Conservation (phyloP, 2,329 filamentous ascomycete species). For the Teratosphaeria viscida region DNA sequence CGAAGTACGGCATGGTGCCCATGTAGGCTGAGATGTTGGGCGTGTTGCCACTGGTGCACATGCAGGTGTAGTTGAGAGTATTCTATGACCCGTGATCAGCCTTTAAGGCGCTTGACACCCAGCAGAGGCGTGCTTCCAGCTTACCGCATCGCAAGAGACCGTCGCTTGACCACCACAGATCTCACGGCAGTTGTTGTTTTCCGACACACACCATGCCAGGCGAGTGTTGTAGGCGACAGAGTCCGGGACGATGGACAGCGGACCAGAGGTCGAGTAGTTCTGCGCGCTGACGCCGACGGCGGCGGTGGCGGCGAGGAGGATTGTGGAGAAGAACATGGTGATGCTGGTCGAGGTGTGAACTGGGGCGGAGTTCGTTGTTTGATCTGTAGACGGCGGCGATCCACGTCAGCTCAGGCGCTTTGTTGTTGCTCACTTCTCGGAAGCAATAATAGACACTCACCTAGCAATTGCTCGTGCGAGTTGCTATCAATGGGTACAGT, state of each 20-base stretch:
- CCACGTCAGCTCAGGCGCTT: neutral
- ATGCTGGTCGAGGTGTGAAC: constrained; percentile 13
- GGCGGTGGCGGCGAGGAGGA: constrained; percentile 37
- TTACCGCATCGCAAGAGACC: constrained; percentile 50
- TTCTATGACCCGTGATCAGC: constrained; percentile 4
- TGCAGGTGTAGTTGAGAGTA: constrained; percentile 47
- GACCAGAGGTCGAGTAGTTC: constrained; percentile 29
- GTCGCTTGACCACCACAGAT: constrained; percentile 44
- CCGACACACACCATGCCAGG: constrained; percentile 46
- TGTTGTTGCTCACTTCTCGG: neutral
- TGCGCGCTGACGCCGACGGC: constrained; percentile 37
- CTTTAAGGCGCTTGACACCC: neutral
- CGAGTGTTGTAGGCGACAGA: constrained; percentile 28
- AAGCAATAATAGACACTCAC: neutral
- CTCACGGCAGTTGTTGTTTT: constrained; percentile 49
- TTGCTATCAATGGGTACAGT: neutral
- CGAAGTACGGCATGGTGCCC: constrained; percentile 49
- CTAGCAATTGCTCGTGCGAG: neutral
- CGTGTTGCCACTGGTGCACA: constrained; percentile 44
- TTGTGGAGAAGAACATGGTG: constrained; percentile 37
- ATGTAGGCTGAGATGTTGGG: constrained; percentile 48
- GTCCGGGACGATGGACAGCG: constrained; percentile 33
- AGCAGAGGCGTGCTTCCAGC: constrained; percentile 11
- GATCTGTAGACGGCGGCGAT: neutral
- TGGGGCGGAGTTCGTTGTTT: neutral